A percentile compares a stretch with the other conserved stretches of the same genome.
Conservation (phyloP, 495 filamentous ascomycete genomes). For the Penicillium cosmopolitanum region DNA sequence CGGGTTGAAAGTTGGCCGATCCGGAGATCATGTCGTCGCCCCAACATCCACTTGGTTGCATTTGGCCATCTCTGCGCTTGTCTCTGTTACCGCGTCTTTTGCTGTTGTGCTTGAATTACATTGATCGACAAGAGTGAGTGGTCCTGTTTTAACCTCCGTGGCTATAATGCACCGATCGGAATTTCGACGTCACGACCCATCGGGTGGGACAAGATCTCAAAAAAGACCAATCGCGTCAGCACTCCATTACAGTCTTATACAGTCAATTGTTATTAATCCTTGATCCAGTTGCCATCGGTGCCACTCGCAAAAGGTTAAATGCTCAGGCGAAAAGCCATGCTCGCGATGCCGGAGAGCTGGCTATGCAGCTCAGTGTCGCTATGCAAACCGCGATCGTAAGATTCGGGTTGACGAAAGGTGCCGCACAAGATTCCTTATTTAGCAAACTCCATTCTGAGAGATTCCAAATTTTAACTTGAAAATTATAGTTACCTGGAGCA, state of each 20-base stretch:
- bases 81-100: not conserved
- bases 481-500: slow-evolving; percentile 34
- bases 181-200: not conserved
- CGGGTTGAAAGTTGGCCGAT: not conserved
- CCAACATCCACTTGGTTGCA: not conserved
- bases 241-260: not conserved
- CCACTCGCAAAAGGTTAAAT: slow-evolving; percentile 46
- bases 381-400: slow-evolving; percentile 41
- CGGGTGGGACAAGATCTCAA: slow-evolving; percentile 10
- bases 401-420: slow-evolving; percentile 44
- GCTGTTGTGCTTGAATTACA: not conserved
- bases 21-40: not conserved
- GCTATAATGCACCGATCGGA: not conserved
- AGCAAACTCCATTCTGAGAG: not conserved
- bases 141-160: not conserved
- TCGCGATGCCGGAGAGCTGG: slow-evolving; percentile 36
- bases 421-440: not conserved
- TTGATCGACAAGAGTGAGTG: not conserved
- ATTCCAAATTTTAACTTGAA: slow-evolving; percentile 6
- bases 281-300: slow-evolving; percentile 40
- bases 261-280: slow-evolving; percentile 1
- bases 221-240: slow-evolving; percentile 22
- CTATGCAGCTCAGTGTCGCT: slow-evolving; percentile 37
- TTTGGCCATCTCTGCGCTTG: not conserved
- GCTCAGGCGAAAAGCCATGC: slow-evolving; percentile 43